These are phyloP conservation scores for Trypanosomatidae sp. DNA, from an alignment of 208 protist genomes.

Conservation along the genomic window DNA sequence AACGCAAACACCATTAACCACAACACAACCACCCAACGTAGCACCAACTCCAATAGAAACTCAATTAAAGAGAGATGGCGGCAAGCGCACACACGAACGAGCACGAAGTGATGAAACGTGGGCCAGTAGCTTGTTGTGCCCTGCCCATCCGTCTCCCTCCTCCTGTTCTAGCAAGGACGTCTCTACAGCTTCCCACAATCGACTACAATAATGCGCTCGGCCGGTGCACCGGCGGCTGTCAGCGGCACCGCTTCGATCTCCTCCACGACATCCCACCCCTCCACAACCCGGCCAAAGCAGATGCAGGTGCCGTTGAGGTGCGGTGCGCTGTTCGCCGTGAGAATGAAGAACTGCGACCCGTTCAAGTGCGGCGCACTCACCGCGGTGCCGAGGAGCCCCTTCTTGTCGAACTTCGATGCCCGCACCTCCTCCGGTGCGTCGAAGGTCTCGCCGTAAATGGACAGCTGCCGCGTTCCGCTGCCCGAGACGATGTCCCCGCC, in stretches of 20 bases:
- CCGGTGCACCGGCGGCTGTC: constrained; percentile 37
- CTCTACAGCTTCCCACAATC: constrained; percentile 56
- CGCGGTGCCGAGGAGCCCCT: constrained; percentile 96
- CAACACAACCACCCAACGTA: too few relatives aligned
- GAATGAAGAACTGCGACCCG: constrained; percentile 93
- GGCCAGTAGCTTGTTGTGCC: too few relatives aligned
- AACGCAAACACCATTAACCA: too few relatives aligned
- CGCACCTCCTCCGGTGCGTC: constrained; percentile 95
- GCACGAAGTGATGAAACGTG: too few relatives aligned
- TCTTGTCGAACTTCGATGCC: constrained; percentile 71
- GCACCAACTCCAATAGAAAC: too few relatives aligned
- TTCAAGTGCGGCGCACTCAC: constrained; percentile 98
- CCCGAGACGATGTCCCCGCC: constrained; percentile 81
- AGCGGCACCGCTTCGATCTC: constrained; percentile 65
- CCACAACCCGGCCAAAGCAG: constrained; percentile 93
- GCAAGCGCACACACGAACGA: too few relatives aligned
- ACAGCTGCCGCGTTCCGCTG: constrained; percentile 94
- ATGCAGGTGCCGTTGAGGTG: constrained; percentile 95
- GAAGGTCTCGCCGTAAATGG: constrained; percentile 96
- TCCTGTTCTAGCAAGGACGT: background rate
- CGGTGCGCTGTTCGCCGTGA: constrained; percentile 62
- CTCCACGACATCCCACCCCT: constrained; percentile 85
- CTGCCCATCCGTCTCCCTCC: too few relatives aligned
- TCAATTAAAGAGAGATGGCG: too few relatives aligned
- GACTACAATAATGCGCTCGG: constrained; percentile 46